Percentiles rank a stretch among this genome's conserved stretches.
Conservation (phyloP, 768 basidiomycete genomes). For the Fistulinella prunicolor region DNA sequence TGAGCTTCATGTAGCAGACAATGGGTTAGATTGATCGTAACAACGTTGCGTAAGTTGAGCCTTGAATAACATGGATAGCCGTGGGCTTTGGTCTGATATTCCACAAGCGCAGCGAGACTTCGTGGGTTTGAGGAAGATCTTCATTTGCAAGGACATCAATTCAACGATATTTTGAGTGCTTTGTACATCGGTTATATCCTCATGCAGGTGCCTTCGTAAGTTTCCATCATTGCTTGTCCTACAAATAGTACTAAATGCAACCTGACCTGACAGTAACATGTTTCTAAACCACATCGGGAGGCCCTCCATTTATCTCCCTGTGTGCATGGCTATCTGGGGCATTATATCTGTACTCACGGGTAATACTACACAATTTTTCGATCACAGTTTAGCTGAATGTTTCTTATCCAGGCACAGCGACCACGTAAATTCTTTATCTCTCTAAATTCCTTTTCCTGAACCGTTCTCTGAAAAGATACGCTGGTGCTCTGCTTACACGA, state of each 20-base stretch:
- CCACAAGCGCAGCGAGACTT: constrained; percentile 62
- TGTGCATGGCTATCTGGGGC: constrained; percentile 73
- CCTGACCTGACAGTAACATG: constrained; percentile 53
- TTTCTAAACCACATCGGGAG: constrained; percentile 63
- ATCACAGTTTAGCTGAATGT: not conserved
- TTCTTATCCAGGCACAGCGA: constrained; percentile 37
- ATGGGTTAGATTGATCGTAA: constrained; percentile 61
- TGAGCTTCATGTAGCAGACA: not conserved
- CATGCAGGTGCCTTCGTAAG: constrained; percentile 78
- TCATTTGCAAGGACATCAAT: constrained; percentile 56
- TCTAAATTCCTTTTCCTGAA: not conserved
- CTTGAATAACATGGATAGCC: not conserved
- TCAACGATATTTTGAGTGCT: constrained; percentile 64
- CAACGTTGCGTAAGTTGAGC: constrained; percentile 53
- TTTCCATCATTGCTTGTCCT: constrained; percentile 5
- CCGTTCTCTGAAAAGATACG: constrained; percentile 44
- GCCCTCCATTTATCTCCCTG: constrained; percentile 66
- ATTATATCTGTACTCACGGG: constrained; percentile 54
- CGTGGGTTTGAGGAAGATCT: constrained; percentile 71
- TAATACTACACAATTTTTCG: constrained; percentile 14
- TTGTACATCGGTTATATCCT: constrained; percentile 72
- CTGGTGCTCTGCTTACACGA: constrained; percentile 61
- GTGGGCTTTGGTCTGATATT: not conserved
- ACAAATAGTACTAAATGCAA: not conserved
- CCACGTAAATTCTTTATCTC: constrained; percentile 26